Conservation (phyloP, 2,329 filamentous ascomycete species). For the Parastagonospora avenae region DNA sequence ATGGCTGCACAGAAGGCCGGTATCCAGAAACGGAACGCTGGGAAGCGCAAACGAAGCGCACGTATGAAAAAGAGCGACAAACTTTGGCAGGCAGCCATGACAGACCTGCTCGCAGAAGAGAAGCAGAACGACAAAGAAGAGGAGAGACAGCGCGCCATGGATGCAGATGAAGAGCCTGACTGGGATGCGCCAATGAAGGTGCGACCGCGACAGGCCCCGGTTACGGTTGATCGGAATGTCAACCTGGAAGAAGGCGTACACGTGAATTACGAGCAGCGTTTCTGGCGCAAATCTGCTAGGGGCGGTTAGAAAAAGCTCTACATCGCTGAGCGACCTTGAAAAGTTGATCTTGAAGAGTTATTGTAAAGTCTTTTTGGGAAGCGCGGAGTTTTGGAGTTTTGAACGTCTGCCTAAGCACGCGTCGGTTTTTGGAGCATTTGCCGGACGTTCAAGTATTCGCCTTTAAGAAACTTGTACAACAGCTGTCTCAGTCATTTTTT, state of each 20-base stretch:
- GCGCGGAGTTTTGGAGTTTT: constrained; percentile 36
- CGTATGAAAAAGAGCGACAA: constrained; percentile 52
- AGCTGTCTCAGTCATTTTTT: no score
- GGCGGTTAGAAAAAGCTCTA: constrained; percentile 14
- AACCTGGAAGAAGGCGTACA: constrained; percentile 48
- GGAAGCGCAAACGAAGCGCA: constrained; percentile 48
- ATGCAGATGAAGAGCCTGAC: constrained; percentile 26
- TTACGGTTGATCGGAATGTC: constrained; percentile 32
- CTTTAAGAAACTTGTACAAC: no score
- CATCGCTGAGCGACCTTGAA: not conserved
- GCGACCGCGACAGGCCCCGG: constrained; percentile 30
- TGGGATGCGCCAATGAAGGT: constrained; percentile 24
- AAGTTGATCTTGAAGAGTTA: constrained; percentile 1
- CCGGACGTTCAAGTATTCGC: no score
- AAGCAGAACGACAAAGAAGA: constrained; percentile 35
- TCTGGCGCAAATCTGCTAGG: constrained; percentile 58
- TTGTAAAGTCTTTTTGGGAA: constrained; percentile 36
- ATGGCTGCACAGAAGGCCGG: constrained; percentile 57
- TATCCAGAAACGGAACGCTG: constrained; percentile 40
- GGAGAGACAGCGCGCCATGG: constrained; percentile 21
- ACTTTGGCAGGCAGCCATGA: constrained; percentile 63
- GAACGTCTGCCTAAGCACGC: no score
- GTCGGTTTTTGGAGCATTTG: no score
- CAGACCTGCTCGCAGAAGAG: constrained; percentile 53
- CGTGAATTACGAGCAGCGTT: constrained; percentile 66